A percentile compares a stretch with the other conserved stretches of the same genome.
Conservation (phyloP, 345 rosid species). For the Citrus medica region DNA sequence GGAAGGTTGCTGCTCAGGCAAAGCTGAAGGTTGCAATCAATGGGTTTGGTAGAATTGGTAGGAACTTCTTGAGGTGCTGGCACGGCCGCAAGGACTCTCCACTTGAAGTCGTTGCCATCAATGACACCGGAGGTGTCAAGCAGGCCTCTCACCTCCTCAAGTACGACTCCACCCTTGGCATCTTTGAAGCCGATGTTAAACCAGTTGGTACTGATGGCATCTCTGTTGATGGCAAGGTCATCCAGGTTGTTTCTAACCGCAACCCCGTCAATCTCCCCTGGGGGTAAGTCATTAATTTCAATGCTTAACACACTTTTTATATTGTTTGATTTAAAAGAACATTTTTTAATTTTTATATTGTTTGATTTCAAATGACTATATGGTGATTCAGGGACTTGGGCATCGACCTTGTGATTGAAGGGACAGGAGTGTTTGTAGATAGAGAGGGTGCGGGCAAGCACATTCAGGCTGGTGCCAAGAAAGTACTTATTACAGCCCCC, state of each 20-base stretch:
- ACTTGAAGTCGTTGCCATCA: constrained; percentile 82
- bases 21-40: constrained; percentile 92
- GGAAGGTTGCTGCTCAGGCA: constrained; percentile 64
- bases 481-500: constrained; percentile 93
- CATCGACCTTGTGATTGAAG: constrained; percentile 88
- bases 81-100: constrained; percentile 93
- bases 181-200: constrained; percentile 86
- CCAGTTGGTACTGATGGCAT: constrained; percentile 75
- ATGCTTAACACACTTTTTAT: not conserved
- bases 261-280: constrained; percentile 80
- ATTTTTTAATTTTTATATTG: not conserved
- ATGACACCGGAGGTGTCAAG: constrained; percentile 93
- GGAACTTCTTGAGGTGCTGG: constrained; percentile 98
- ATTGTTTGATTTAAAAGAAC: not conserved
- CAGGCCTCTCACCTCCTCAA: constrained; percentile 98
- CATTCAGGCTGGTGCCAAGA: constrained; percentile 90
- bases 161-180: constrained; percentile 95
- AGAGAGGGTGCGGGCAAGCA: constrained; percentile 97
- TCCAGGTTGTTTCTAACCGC: constrained; percentile 81
- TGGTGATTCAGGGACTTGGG: constrained; percentile 63
- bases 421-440: constrained; percentile 96
- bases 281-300: constrained; percentile 45
- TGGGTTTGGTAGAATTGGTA: constrained; percentile 88
- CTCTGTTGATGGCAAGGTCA: constrained; percentile 97
- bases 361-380: not conserved